Base-by-base conservation (phyloP, 163 green algal species). In the Scenedesmus sp. region DNA sequence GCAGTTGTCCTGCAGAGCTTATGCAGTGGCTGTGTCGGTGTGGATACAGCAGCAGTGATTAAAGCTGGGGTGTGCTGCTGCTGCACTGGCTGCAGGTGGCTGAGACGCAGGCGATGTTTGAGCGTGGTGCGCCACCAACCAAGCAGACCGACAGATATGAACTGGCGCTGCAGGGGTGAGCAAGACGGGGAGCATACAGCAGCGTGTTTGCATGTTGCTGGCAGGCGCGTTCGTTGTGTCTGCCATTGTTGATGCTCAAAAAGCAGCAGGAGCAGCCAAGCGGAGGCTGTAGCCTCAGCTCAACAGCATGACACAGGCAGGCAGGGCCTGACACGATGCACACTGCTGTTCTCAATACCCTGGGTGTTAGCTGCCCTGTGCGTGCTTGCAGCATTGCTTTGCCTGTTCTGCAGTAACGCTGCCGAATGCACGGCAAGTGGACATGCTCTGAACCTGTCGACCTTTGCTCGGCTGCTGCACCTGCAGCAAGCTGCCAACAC, bases 161-260 rank as follows among this genome's bases (percentile, higher is more conserved):
- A 44, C 9, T 83, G 26, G 15, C 12, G 1, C 43, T 89, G 10
- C 85, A 89, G 42, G 85, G 85, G 85, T 89, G 43, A 24, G 85
- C 20, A 7, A 2, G 30, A 22, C n/a, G 73, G 35, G n/a, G 73
- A 15, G 6, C 16, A 18, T 4, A 35, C 33, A 76, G 61, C 7
- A 49, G 72, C 37, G 44, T 9, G 9, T 4, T n/a, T 18, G 30
- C 30, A 7, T 40, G 9, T 10, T 37, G 65, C 30, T 7, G 4
- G 2, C 1, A 18, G 65, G 65, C 65, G 20, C 3, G 30, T 76
- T 7, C 40, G 65, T 30, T 40, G 30, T 42, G 30, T 76, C 0
- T 1, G 0, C 65, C 0, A 18, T 15, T 10, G 65, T 40, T 30
- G 40, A 30, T 16, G 26, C 1, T 18, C 13, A 1, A n/a, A n/a